phyloP scores from a whole-genome alignment of 805 yeast species.

The Cyberlindnera mycetangii region DNA sequence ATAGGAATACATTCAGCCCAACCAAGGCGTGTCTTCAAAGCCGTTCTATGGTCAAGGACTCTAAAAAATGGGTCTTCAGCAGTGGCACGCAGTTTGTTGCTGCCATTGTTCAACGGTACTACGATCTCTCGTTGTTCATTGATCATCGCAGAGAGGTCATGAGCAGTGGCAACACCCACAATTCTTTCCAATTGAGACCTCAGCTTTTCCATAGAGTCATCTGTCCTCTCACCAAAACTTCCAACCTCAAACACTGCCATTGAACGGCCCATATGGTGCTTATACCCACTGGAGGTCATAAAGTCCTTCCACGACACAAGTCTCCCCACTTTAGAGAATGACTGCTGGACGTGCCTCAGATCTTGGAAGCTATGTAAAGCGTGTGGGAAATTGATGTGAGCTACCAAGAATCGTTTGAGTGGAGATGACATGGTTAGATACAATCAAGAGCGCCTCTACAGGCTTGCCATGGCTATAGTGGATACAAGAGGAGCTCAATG shows the following conservation, averaged over 20 bases:
- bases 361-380: constrained; percentile 3
- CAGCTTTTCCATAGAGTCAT: background rate
- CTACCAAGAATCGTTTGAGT: constrained; percentile 1
- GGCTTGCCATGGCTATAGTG: too few relatives aligned
- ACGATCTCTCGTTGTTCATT: background rate
- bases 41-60: background rate
- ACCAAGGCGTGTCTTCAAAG: constrained; percentile 1
- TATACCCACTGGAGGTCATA: constrained; percentile 7
- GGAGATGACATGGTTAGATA: background rate
- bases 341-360: constrained; percentile 9
- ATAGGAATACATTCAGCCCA: constrained; percentile 11
- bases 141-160: background rate
- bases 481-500: too few relatives aligned
- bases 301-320: constrained; percentile 12
- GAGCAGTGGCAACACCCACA: constrained; percentile 8
- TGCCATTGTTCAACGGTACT: background rate
- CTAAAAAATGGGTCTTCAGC: constrained; percentile 8
- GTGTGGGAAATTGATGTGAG: constrained; percentile 11
- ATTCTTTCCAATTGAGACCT: constrained; percentile 2
- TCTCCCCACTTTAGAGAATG: constrained; percentile 5
- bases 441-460: background rate
- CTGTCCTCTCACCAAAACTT: background rate
- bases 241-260: constrained; percentile 8
- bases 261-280: constrained; percentile 12
- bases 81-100: constrained; percentile 1